Percentiles rank a stretch among this genome's conserved stretches.
These are phyloP conservation scores for Coniochaeta sp. DNA, from an alignment of 2,329 filamentous ascomycete species.

Conservation along the genomic window DNA sequence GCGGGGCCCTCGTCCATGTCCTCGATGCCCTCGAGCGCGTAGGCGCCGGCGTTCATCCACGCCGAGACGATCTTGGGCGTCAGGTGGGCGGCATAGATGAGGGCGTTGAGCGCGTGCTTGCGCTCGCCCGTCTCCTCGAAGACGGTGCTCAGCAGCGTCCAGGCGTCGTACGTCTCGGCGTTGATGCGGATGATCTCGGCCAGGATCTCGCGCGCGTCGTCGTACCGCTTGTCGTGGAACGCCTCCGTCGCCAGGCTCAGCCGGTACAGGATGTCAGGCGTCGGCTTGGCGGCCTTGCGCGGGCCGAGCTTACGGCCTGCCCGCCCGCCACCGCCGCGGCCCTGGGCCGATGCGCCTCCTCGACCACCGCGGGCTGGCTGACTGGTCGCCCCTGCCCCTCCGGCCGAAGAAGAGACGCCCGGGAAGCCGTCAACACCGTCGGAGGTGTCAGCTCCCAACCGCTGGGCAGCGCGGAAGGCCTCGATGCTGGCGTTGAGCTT, in stretches of 20 bases:
- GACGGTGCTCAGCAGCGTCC: constrained; percentile 54
- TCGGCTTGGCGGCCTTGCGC: constrained; percentile 58
- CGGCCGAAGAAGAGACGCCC: background rate
- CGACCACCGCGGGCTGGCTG: background rate
- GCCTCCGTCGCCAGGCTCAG: constrained; percentile 61
- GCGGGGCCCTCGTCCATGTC: constrained; percentile 31
- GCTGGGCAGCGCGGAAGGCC: constrained; percentile 23
- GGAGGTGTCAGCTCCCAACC: constrained; percentile 10
- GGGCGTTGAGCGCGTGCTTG: constrained; percentile 50
- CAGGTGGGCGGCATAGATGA: constrained; percentile 55
- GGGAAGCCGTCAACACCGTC: background rate
- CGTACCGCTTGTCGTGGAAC: constrained; percentile 56
- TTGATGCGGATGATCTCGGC: constrained; percentile 62
- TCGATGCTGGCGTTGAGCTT: constrained; percentile 27
- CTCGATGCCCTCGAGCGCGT: constrained; percentile 43
- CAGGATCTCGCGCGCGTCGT: constrained; percentile 49
- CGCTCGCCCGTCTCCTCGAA: constrained; percentile 52
- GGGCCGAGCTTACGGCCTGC: constrained; percentile 32
- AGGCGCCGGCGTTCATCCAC: constrained; percentile 53
- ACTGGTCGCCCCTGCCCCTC: background rate
- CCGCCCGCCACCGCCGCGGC: constrained; percentile 4
- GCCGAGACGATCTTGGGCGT: constrained; percentile 51
- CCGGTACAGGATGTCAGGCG: constrained; percentile 62
- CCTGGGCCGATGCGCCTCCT: constrained; percentile 3
- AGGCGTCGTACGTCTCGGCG: constrained; percentile 58